Percentiles rank a stretch among this genome's conserved stretches.
These are phyloP conservation scores for Xylaria sp. DNA, from an alignment of 2,329 filamentous ascomycete species.

Conservation along the genomic window DNA sequence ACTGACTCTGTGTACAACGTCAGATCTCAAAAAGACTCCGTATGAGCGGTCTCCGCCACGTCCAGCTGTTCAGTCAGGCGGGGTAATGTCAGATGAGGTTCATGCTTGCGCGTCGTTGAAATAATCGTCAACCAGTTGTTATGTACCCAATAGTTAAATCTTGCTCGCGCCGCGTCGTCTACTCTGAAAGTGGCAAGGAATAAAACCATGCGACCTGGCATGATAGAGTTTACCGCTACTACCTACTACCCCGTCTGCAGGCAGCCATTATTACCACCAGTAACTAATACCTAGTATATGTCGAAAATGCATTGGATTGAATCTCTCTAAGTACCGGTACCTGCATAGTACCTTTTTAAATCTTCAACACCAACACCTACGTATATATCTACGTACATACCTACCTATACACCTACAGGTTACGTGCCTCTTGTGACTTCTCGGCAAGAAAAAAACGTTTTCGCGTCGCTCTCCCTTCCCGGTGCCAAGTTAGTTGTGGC, in stretches of 20 bases:
- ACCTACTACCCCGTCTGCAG: not conserved
- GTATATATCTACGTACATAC: not conserved
- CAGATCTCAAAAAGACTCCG: not conserved
- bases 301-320: not conserved
- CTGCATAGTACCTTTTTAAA: not conserved
- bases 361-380: not conserved
- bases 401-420: not conserved
- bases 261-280: not conserved
- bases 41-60: constrained; percentile 2
- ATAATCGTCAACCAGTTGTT: constrained; percentile 9
- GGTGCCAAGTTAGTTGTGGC: constrained; percentile 30
- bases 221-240: not conserved
- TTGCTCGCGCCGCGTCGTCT: not conserved
- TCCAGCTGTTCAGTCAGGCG: not conserved
- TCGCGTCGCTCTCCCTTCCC: constrained; percentile 17
- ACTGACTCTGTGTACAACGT: not conserved
- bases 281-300: not conserved
- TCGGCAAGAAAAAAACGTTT: constrained; percentile 4
- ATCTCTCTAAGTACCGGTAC: not conserved
- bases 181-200: not conserved
- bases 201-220: not conserved
- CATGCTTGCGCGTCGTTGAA: constrained; percentile 31
- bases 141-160: not conserved
- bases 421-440: no score
- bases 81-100: constrained; percentile 22